Base-by-base conservation (phyloP, 106 monocot species). In the Acorus gramineus region DNA sequence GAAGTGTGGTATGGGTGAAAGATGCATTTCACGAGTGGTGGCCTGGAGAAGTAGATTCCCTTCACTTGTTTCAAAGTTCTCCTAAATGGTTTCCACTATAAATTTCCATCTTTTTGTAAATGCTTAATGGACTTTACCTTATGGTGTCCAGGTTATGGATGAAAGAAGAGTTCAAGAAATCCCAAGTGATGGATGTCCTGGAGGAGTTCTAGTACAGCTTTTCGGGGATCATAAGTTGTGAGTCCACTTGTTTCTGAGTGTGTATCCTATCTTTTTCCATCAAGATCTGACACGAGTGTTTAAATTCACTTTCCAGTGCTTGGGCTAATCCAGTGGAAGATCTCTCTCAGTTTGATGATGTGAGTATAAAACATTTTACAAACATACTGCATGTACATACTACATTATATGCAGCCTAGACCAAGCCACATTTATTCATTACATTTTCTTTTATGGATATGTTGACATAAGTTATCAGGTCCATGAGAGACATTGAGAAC, bases 41-140 rank as follows among this genome's bases (percentile, higher is more conserved):
- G 85, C 85, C 85, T 13, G 81, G 78, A 74, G 78, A 85, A 69
- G 85, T 85, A 56, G 51, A 63, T 44, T 72, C 70, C 28, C 3
- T 8, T 3, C n/a, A 42, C 10, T 73, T 28, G 28, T 28, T 28
- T 28, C 28, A 28, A 28, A 28, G 28, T 69, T 66, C 14, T 46
- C 57, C 11, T 62, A 2, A 46, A 28, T 28, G 8, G 7, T 53
- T 59, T 50, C 4, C 4, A 3, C 3, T 7, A 44, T 57, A 3
- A 5, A 13, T 3, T 6, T 49, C 14, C 2, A 42, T 47, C 8
- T 14, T 63, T 50, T 63, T 28, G 0, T 28, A 28, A 28, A 28
- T 28, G 28, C 28, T 28, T 28, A 28, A 3, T 68, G 4, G 3
- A 49, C 42, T 55, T 63, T 44, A 14, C 47, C 49, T 43, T 55